Conservation (phyloP, 257 asterid genomes). For the Cordia subcordata region DNA sequence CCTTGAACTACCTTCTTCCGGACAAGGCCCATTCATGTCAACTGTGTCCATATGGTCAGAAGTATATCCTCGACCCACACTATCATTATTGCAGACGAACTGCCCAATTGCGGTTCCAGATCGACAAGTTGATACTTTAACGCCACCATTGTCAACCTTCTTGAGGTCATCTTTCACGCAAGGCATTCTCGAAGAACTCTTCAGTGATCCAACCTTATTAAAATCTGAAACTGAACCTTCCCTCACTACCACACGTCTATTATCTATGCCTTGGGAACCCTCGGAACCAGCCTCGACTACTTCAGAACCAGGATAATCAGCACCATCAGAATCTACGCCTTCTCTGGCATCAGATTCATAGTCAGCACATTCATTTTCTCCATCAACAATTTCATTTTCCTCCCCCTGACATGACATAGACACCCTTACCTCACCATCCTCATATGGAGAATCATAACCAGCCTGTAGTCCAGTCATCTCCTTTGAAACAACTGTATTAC, state of each 20-base stretch:
- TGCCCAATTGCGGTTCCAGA: slow-evolving; percentile 49
- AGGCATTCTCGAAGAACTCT: slow-evolving; percentile 27
- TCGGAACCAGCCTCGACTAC: slow-evolving; percentile 56
- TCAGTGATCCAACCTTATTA: slow-evolving; percentile 19
- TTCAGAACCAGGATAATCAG: slow-evolving; percentile 44
- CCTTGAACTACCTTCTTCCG: slow-evolving; percentile 36
- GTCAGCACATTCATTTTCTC: slow-evolving; percentile 56
- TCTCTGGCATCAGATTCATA: slow-evolving; percentile 78
- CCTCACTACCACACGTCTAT: slow-evolving; percentile 22
- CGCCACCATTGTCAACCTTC: slow-evolving; percentile 28
- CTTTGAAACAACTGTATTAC: slow-evolving; percentile 23
- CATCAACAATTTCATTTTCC: slow-evolving; percentile 45
- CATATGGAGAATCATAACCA: slow-evolving; percentile 83
- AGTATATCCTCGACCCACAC: slow-evolving; percentile 26
- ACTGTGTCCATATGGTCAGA: slow-evolving; percentile 24
- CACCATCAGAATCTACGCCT: slow-evolving; percentile 50
- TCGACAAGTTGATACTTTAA: slow-evolving; percentile 47
- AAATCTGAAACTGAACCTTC: slow-evolving; percentile 22
- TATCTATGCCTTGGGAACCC: slow-evolving; percentile 40
- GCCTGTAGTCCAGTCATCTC: slow-evolving; percentile 26
- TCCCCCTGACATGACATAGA: slow-evolving; percentile 53
- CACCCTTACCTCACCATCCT: slow-evolving; percentile 87
- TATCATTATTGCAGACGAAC: slow-evolving; percentile 29
- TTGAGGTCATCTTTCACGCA: slow-evolving; percentile 26
- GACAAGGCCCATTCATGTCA: slow-evolving; percentile 27